These are phyloP conservation scores for Talaromyces sp. DNA, from an alignment of 2,329 filamentous ascomycete genomes.

Conservation along the genomic window DNA sequence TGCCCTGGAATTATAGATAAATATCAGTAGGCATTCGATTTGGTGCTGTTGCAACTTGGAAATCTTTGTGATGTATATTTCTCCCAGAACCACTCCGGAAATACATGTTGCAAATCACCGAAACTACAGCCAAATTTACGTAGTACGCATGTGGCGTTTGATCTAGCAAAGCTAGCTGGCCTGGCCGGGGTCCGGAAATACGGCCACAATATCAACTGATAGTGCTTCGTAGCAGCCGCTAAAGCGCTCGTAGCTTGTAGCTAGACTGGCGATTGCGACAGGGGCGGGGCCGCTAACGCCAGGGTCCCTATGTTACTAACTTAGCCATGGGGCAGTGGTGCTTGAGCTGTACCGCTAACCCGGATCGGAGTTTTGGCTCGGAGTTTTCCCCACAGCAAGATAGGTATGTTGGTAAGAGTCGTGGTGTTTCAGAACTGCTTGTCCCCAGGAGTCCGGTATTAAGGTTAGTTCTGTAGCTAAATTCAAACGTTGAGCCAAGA, in stretches of 20 bases:
- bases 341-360: background rate
- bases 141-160: background rate
- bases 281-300: background rate
- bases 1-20: background rate
- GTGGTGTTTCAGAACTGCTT: background rate
- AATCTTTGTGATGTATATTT: background rate
- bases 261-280: background rate
- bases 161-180: background rate
- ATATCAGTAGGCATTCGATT: background rate
- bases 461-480: background rate
- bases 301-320: background rate
- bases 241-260: background rate
- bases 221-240: background rate
- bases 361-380: slow-evolving; percentile 14
- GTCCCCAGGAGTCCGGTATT: background rate
- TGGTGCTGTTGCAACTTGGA: background rate
- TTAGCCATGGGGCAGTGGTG: background rate
- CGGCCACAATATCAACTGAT: background rate
- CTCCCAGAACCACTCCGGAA: background rate
- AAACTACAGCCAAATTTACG: background rate
- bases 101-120: background rate
- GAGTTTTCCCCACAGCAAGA: slow-evolving; percentile 5
- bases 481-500: background rate
- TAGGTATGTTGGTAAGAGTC: background rate
- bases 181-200: background rate